A percentile compares a stretch with the other conserved stretches of the same genome.
These are phyloP conservation scores for Zancudomyces culisetae DNA, from an alignment of 371 early-diverging fungal species.

Conservation along the genomic window DNA sequence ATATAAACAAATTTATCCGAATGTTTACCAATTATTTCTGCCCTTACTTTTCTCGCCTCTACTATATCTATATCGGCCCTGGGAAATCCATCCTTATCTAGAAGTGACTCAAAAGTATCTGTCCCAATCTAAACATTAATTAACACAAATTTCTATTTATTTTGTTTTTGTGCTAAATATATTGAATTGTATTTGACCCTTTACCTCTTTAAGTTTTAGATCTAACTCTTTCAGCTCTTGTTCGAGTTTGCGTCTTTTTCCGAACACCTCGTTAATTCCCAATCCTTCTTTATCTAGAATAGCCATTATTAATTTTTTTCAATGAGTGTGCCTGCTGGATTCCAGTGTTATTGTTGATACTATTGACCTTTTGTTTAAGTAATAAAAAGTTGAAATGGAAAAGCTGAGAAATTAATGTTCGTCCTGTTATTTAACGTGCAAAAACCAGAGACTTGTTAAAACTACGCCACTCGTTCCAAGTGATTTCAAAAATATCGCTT, in stretches of 20 bases:
- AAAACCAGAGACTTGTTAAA: too few species aligned
- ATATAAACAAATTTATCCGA: not conserved
- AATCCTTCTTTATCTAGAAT: not conserved
- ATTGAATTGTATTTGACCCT: too few species aligned
- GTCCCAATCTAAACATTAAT: conserved; percentile 30
- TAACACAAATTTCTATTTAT: not conserved
- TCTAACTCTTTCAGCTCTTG: not conserved
- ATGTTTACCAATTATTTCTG: conserved; percentile 33
- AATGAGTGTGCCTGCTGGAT: too few species aligned
- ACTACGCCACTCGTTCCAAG: too few species aligned
- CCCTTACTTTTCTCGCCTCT: conserved; percentile 39
- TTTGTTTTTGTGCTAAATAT: not conserved
- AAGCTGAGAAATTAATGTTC: too few species aligned
- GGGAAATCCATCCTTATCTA: conserved; percentile 67
- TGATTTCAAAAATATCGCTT: too few species aligned
- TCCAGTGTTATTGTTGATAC: too few species aligned
- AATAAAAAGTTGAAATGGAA: too few species aligned
- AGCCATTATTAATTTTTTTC: not conserved
- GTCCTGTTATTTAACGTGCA: too few species aligned
- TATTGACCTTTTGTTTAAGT: too few species aligned
- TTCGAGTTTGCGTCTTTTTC: not conserved
- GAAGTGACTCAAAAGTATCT: conserved; percentile 46
- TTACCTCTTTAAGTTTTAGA: not conserved
- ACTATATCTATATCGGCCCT: conserved; percentile 71
- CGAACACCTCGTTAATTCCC: not conserved